These are phyloP conservation scores for Ogataea henricii DNA, from an alignment of 805 yeast species.

Conservation along the genomic window DNA sequence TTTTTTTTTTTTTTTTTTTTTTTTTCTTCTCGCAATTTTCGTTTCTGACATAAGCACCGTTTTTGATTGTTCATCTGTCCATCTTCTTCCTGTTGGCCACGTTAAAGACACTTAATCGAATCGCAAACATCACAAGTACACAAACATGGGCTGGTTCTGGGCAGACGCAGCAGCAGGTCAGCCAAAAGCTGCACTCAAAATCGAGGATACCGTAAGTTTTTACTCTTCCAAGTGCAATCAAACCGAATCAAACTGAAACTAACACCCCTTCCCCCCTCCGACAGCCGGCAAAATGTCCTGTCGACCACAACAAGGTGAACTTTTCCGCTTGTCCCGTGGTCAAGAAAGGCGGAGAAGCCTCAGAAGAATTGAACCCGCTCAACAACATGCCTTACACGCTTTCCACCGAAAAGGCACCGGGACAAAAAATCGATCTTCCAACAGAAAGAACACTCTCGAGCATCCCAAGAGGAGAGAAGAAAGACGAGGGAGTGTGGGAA, in stretches of 20 bases:
- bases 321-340: slow-evolving; percentile 37
- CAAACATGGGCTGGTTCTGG: slow-evolving; percentile 84
- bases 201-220: background rate
- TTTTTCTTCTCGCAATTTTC: background rate
- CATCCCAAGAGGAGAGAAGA: slow-evolving; percentile 78
- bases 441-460: slow-evolving; percentile 81
- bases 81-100: no score
- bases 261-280: no score
- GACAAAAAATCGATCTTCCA: slow-evolving; percentile 77
- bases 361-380: slow-evolving; percentile 64
- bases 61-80: background rate
- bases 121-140: background rate
- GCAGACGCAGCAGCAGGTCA: slow-evolving; percentile 41
- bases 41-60: slow-evolving; percentile 5
- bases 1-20: slow-evolving; percentile 1
- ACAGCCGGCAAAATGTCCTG: slow-evolving; percentile 29
- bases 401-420: slow-evolving; percentile 69
- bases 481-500: slow-evolving; percentile 85
- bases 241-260: no score
- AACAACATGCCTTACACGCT: slow-evolving; percentile 85
- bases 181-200: background rate
- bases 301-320: slow-evolving; percentile 25
- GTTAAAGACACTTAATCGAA: no score
- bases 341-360: slow-evolving; percentile 29
- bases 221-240: no score